Evolutionary conservation across 164 flowering plant genomes (phyloP).

Genomic region (grape (Vitis vinifera)): ASM3070453v1 NC_081817.1:26196501-26197000

Average conservation of each 20-base stretch:
- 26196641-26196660: no score
- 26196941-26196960: constrained; percentile 83
- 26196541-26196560: no score
- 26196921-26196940: constrained; percentile 79
- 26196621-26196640: no score
- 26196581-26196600: no score
- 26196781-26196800: constrained; percentile 81
- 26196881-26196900: constrained; percentile 54
- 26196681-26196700: no score
- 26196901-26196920: constrained; percentile 65
- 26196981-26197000: constrained; percentile 56
- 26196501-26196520: no score
- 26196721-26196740: no score
- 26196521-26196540: no score
- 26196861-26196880: constrained; percentile 64
- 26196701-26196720: no score
- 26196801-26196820: constrained; percentile 64
- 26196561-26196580: no score
- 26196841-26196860: constrained; percentile 77
- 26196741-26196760: constrained; percentile 29
- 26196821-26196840: constrained; percentile 82
- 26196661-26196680: no score
- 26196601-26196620: no score
- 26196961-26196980: constrained; percentile 58
- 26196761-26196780: constrained; percentile 67